Evolutionary conservation across 2,329 filamentous ascomycete species (phyloP), one percentile per base, ranked within the genome.

Genomic region (Harringtonia aguacate): DNA sequence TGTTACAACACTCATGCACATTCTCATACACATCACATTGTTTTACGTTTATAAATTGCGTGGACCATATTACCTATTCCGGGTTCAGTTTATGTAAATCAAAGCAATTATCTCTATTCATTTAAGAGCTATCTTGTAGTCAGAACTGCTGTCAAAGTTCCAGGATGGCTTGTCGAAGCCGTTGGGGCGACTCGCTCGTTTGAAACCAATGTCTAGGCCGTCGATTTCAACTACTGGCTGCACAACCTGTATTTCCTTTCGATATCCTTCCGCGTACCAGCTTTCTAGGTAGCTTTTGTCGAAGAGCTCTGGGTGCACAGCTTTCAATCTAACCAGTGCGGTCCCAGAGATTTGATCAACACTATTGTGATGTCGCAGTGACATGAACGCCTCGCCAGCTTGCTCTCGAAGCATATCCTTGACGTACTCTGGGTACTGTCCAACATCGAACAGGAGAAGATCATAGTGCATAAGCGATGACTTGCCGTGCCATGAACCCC

Each of bases 381-480:
- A 60, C 24, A 79, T 70, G 53, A 82, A 81, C 1, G 73, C 69
- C 0, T 62, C 56, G 1, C 72, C 69, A 46, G 45, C 49, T 2
- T 9, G 14, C n/a, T 41, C 28, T 18, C 71, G 67, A 18, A 84
- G 58, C 41, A 66, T 52, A 12, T 67, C 59, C 59, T 81, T 73
- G 2, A 81, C 66, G 0, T 65, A 58, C 0, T 66, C 61, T 0
- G 74, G 63, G 48, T 83, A 75, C 33, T 74, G 58, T 1, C 80
- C 80, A 0, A 77, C 66, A 17, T 72, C 68, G 53, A 84, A 72
- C 20, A 85, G 68, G 3, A 81, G 69, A 1, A 84, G 67, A 49
- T 86, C 79, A 55, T 85, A 85, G 52, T 85, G 80, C 53, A 79
- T 68, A 17, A 85, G 64, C 2, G 77, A 81, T 0, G 72, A 75